phyloP scores from a whole-genome alignment of 164 flowering plant genomes.

The Sextonia rubra region DNA sequence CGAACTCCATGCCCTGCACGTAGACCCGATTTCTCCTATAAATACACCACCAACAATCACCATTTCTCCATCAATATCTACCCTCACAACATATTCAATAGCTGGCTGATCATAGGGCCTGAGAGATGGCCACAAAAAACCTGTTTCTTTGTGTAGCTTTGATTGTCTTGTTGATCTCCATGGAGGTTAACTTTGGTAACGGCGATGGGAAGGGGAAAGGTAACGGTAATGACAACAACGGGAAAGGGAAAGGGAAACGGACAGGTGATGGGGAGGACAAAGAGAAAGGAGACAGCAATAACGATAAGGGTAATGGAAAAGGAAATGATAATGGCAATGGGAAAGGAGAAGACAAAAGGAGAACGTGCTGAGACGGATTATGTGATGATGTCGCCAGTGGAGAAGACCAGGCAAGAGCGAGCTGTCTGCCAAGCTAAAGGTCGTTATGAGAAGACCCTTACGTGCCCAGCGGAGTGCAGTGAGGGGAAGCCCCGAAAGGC shows the following conservation, averaged over 20 bases:
- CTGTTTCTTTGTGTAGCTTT: not conserved
- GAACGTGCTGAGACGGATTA: conserved; percentile 33
- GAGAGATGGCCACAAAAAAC: conserved; percentile 6
- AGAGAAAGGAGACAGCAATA: not conserved
- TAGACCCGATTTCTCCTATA: not conserved
- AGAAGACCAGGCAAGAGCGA: conserved; percentile 33
- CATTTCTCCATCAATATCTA: not conserved
- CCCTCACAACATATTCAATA: not conserved
- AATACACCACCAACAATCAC: not conserved
- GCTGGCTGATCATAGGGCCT: not conserved
- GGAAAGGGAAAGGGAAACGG: not conserved
- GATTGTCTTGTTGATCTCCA: conserved; percentile 3
- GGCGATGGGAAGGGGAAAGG: conserved; percentile 4
- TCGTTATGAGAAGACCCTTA: conserved; percentile 24
- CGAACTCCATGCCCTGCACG: not conserved
- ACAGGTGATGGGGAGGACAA: not conserved
- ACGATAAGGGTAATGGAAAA: not conserved
- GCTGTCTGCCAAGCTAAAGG: conserved; percentile 30
- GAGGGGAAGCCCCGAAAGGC: conserved; percentile 50
- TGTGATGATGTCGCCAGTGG: conserved; percentile 12
- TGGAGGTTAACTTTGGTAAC: not conserved
- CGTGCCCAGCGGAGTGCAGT: conserved; percentile 48
- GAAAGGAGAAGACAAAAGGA: not conserved
- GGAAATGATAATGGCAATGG: not conserved
- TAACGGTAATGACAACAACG: not conserved